These are phyloP conservation scores for Leccinum incarnatum DNA, from an alignment of 768 basidiomycete species.

Conservation along the genomic window DNA sequence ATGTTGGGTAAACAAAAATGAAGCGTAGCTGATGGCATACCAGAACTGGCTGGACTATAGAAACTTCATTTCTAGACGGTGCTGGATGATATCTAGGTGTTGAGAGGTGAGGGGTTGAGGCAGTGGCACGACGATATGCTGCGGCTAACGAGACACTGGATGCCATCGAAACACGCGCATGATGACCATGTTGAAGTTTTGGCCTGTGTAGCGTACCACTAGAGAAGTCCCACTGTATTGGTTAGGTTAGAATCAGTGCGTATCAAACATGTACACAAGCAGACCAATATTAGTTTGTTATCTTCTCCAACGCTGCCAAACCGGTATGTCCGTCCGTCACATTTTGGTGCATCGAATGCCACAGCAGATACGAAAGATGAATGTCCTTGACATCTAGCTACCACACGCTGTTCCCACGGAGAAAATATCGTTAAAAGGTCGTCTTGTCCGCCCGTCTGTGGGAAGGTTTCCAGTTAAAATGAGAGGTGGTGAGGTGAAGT, in stretches of 20 bases:
- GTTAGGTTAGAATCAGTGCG: neutral
- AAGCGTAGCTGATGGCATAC: conserved; percentile 40
- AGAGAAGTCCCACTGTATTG: conserved; percentile 86
- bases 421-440: conserved; percentile 94
- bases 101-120: conserved; percentile 57
- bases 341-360: conserved; percentile 86
- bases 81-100: conserved; percentile 74
- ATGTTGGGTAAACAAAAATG: neutral
- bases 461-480: conserved; percentile 4
- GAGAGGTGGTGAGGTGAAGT: neutral
- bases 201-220: conserved; percentile 88
- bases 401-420: conserved; percentile 89
- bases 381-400: conserved; percentile 96
- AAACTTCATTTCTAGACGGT: conserved; percentile 86
- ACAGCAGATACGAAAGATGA: conserved; percentile 90
- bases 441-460: conserved; percentile 93
- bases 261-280: conserved; percentile 20
- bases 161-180: conserved; percentile 74
- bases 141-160: conserved; percentile 74
- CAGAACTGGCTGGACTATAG: conserved; percentile 86
- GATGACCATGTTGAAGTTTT: conserved; percentile 67
- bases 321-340: conserved; percentile 87
- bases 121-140: conserved; percentile 55
- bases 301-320: conserved; percentile 98
- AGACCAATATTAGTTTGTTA: conserved; percentile 86